Percentiles rank a stretch among this genome's conserved stretches.
These are phyloP conservation scores for Rickenella mellea DNA, from an alignment of 768 basidiomycete genomes.

Conservation along the genomic window DNA sequence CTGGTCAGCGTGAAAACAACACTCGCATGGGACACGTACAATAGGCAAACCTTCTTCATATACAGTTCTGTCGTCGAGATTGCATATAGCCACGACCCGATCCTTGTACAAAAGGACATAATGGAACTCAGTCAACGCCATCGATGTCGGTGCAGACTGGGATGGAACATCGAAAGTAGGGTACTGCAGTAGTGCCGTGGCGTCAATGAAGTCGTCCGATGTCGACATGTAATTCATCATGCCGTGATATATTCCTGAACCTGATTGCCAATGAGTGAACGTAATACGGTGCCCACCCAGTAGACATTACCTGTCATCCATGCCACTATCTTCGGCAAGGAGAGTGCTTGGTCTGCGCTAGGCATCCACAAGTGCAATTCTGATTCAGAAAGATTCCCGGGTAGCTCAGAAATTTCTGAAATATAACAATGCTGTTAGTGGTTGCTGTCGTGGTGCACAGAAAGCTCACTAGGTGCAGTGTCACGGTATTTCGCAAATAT, in stretches of 20 bases:
- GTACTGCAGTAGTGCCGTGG: constrained; percentile 72
- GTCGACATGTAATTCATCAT: constrained; percentile 58
- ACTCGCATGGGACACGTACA: constrained; percentile 33
- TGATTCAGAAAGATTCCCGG: constrained; percentile 65
- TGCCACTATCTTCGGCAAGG: constrained; percentile 66
- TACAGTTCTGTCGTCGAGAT: constrained; percentile 68
- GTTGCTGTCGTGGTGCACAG: constrained; percentile 4
- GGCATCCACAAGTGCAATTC: constrained; percentile 75
- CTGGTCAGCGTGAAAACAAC: not conserved
- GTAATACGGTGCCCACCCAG: not conserved
- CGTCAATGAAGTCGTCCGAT: constrained; percentile 68
- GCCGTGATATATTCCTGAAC: constrained; percentile 84
- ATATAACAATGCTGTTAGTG: constrained; percentile 13
- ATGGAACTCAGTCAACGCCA: constrained; percentile 87
- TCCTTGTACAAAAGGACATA: constrained; percentile 80
- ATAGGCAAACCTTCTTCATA: constrained; percentile 81
- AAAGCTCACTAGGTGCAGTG: constrained; percentile 63
- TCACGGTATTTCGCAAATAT: constrained; percentile 72
- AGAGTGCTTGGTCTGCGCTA: constrained; percentile 58
- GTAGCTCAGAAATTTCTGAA: constrained; percentile 84
- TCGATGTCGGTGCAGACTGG: constrained; percentile 50
- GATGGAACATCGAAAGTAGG: constrained; percentile 29
- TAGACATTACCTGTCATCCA: constrained; percentile 77
- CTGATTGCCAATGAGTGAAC: constrained; percentile 25
- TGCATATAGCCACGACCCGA: constrained; percentile 66